A percentile compares a stretch with the other conserved stretches of the same genome.
Evolutionary conservation across 371 early-diverging fungal species (phyloP).

Genomic region (Mortierella sp.): DNA sequence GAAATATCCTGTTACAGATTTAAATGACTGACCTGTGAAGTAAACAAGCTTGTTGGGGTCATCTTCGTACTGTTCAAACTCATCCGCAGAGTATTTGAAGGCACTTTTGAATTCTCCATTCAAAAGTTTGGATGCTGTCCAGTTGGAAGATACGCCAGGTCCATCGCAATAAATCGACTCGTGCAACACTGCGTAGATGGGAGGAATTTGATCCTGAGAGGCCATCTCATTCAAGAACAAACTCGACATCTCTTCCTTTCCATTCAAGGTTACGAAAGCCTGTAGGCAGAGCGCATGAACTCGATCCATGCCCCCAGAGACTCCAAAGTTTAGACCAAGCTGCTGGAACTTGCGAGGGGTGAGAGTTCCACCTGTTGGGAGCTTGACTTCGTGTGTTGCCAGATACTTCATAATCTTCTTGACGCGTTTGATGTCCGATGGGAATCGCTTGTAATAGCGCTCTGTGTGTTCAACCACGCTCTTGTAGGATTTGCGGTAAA

Average conservation of each 20-base stretch:
- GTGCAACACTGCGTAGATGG: conserved; percentile 77
- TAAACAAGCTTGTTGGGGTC: conserved; percentile 50
- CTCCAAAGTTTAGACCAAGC: conserved; percentile 76
- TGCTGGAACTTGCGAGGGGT: conserved; percentile 81
- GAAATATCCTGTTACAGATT: neutral
- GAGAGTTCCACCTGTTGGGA: conserved; percentile 77
- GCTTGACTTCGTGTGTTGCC: conserved; percentile 58
- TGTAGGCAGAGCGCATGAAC: conserved; percentile 69
- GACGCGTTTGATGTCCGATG: conserved; percentile 73
- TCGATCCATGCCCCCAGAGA: conserved; percentile 75
- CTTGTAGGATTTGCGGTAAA: conserved; percentile 73
- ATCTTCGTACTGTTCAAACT: conserved; percentile 66
- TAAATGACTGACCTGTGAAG: conserved; percentile 38
- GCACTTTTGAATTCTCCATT: conserved; percentile 63
- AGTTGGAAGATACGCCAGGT: conserved; percentile 65
- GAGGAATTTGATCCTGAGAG: conserved; percentile 51
- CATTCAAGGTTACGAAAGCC: conserved; percentile 66
- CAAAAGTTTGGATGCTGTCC: conserved; percentile 66
- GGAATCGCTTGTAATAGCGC: conserved; percentile 75
- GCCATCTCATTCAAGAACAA: conserved; percentile 60
- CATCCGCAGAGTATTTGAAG: conserved; percentile 60
- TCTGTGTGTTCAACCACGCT: conserved; percentile 72
- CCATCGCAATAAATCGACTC: conserved; percentile 80
- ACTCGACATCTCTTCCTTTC: conserved; percentile 62
- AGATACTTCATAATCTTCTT: conserved; percentile 69